Base-by-base conservation (phyloP, 1,284 basidiomycete genomes). In the Pyrrhoderma lamaoense region DNA sequence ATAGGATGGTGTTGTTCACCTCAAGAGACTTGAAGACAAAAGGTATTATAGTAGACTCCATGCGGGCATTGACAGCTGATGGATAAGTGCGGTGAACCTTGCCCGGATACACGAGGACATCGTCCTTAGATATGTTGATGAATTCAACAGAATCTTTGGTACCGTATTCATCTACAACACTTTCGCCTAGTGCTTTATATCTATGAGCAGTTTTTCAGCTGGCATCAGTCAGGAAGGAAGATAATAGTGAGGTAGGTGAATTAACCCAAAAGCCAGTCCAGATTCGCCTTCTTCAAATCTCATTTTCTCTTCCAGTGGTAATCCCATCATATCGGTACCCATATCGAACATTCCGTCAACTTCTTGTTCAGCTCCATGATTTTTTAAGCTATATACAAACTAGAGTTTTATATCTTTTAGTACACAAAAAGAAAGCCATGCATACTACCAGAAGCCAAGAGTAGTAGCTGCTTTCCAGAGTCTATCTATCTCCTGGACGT, bases 51-150 rank as follows among this genome's bases (percentile, higher is more conserved):
- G 68, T 70, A 1, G 67, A 64, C 19, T 69, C 64, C 73, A 82
- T 82, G 19, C 68, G 69, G 2, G 66, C 67, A 34, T 75, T 72
- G 11, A 79, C 75, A 0, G 75, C 71, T 0, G 64, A 60, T 0
- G 82, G 82, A 58, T 85, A 85, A 0, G 68, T 67, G 14, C 81
- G 73, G 36, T 76, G 71, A 4, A 68, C 70, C 21, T 71, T 65
- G 1, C 64, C 56, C 0, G 82, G 82, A 65, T 71, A 84, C 0
- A 77, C 70, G 0, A 84, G 59, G 0, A 70, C 77, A 56, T 86
- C 83, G 59, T 86, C 81, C 59, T 82, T 80, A 0, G 83, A 66
- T 22, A 85, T 64, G 59, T 85, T 85, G 55, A 85, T 67, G 64
- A 83, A 85, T 58, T 85, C 81, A 11, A 75, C 72, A 0, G 73